Evolutionary conservation across 176 grass and related monocot genomes (phyloP), one percentile per base, ranked within the genome.

Genomic region (Avena sativa): DNA sequence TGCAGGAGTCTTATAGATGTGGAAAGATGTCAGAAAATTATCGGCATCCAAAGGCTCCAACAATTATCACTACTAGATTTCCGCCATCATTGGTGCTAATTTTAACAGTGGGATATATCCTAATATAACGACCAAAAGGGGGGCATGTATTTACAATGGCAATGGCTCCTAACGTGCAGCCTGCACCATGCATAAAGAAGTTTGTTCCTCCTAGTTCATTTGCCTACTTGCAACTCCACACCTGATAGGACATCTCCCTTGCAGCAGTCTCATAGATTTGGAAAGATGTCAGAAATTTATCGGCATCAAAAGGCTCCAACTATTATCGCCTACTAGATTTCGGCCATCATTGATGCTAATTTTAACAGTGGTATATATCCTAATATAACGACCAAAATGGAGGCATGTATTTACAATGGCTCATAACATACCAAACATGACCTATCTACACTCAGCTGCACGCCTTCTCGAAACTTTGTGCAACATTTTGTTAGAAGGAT

Each of bases 201-300:
- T 79, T 79, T 79, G 20, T 79, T 62, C 77, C 36, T 21, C 1
- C n/a, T 15, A 79, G 80, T 23, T 51, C 48, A 82, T 53, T 82
- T 66, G 48, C 64, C 12, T 71, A 71, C 64, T 53, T 12, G 0
- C 20, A 79, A 44, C 56, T 61, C 36, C 34, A 61, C 36, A 79
- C 57, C 56, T 61, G 77, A 59, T 32, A 44, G 25, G 56, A 44
- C 12, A 10, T 44, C 8, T 30, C 14, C 26, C 78, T 63, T 23
- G 36, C 13, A 10, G 12, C 12, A 4, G n/a, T 25, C 36, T 34
- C n/a, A 46, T 46, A 25, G 20, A 49, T 25, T 20, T 26, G 56
- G 12, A 62, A 79, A 46, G 12, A 25, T 25, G 8, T 16, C 56
- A 46, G 20, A 75, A 75, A 16, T 28, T 52, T 75, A 16, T 74